Conservation (phyloP, 441 rosid species). For the Adansonia rubrostipa region DNA sequence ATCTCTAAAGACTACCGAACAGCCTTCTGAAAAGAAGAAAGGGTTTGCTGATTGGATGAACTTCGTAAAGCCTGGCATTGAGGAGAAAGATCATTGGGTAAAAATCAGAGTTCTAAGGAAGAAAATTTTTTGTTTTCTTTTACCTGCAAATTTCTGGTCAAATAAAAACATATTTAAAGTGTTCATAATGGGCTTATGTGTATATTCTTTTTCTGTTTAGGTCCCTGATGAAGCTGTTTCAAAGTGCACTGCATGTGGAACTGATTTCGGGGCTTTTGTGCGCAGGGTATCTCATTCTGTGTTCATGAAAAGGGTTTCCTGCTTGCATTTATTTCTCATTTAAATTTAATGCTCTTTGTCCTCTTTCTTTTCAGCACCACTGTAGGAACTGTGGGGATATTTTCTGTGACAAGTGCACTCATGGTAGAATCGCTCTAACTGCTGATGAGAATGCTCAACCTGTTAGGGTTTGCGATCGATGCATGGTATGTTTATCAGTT, state of each 20-base stretch:
- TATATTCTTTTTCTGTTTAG: constrained; percentile 40
- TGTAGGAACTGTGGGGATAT: constrained; percentile 98
- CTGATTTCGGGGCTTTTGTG: constrained; percentile 85
- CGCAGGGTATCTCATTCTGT: constrained; percentile 58
- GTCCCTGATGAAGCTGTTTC: constrained; percentile 94
- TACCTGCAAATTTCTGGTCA: background rate
- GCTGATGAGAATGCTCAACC: constrained; percentile 93
- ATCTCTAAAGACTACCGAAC: constrained; percentile 57
- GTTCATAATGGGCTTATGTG: background rate
- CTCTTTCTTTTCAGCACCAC: constrained; percentile 68
- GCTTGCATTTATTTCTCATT: constrained; percentile 14
- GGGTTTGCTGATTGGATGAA: constrained; percentile 91
- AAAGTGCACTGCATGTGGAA: constrained; percentile 77
- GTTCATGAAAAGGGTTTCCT: constrained; percentile 6
- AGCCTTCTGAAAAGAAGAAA: constrained; percentile 69
- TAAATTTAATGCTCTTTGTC: constrained; percentile 23
- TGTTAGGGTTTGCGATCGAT: constrained; percentile 93
- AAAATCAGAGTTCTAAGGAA: background rate
- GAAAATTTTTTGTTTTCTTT: background rate
- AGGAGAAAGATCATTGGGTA: constrained; percentile 99
- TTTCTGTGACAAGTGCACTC: constrained; percentile 97
- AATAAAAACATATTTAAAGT: background rate
- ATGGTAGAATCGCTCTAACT: constrained; percentile 91
- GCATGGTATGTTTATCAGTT: constrained; percentile 62
- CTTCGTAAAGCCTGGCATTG: constrained; percentile 81